A percentile compares a stretch with the other conserved stretches of the same genome.
Evolutionary conservation across 2,329 filamentous ascomycete species (phyloP).

Genomic region (Acrocalymma vagum): DNA sequence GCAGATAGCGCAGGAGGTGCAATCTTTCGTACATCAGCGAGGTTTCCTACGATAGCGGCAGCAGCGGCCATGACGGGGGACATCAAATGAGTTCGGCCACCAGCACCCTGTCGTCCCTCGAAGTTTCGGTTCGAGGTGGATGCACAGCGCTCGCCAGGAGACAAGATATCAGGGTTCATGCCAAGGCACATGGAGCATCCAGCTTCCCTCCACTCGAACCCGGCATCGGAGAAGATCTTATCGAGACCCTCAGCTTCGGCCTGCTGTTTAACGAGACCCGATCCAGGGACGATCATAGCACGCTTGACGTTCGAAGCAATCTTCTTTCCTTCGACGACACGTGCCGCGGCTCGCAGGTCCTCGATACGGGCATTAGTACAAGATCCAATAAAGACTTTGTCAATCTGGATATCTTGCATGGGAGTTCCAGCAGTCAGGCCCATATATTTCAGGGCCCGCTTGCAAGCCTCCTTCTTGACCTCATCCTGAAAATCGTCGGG

Average conservation of each 20-base stretch:
- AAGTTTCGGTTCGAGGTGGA: conserved; percentile 98
- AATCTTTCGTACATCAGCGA: conserved; percentile 88
- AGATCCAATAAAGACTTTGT: conserved; percentile 98
- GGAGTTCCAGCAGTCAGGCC: conserved; percentile 84
- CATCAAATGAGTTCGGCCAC: conserved; percentile 92
- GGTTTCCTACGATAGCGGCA: conserved; percentile 86
- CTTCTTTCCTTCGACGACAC: conserved; percentile 86
- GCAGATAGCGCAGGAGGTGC: conserved; percentile 58
- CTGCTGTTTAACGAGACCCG: conserved; percentile 90
- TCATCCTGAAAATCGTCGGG: conserved; percentile 86
- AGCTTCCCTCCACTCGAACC: conserved; percentile 97
- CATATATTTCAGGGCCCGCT: conserved; percentile 94
- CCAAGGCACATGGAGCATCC: conserved; percentile 99
- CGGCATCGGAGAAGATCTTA: conserved; percentile 89
- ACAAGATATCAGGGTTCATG: conserved; percentile 98
- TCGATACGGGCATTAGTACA: conserved; percentile 98
- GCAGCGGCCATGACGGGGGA: conserved; percentile 97
- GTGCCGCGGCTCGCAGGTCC: conserved; percentile 87
- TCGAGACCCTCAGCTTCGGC: conserved; percentile 93
- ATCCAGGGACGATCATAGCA: conserved; percentile 96
- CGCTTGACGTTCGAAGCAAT: conserved; percentile 88
- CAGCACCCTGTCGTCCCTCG: conserved; percentile 92
- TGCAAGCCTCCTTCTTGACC: conserved; percentile 80
- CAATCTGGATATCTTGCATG: conserved; percentile 90
- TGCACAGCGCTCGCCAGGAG: conserved; percentile 91